Conservation (phyloP, 225 moss, liverwort and hornwort genomes). For the Polytrichum commune region DNA sequence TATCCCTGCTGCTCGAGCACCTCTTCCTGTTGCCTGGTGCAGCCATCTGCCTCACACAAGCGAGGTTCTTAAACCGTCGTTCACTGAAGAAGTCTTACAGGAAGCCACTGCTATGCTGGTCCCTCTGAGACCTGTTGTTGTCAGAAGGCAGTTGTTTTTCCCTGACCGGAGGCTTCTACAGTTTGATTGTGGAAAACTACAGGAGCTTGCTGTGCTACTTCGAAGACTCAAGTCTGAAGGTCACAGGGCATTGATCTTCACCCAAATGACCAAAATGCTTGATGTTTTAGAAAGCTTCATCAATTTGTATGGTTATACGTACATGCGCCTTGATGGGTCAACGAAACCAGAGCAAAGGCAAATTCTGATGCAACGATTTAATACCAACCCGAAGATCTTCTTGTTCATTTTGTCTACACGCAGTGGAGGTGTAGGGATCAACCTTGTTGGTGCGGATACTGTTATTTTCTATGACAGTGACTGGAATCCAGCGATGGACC, state of each 20-base stretch:
- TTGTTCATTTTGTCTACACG: constrained; percentile 92
- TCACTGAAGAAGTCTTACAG: constrained; percentile 31
- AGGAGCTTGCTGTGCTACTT: constrained; percentile 74
- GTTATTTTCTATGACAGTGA: constrained; percentile 99
- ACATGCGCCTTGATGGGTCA: constrained; percentile 97
- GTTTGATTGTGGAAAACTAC: constrained; percentile 96
- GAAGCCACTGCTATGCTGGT: constrained; percentile 61
- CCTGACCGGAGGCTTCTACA: constrained; percentile 92
- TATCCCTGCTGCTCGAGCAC: constrained; percentile 89
- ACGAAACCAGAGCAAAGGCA: constrained; percentile 96
- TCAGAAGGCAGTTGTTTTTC: constrained; percentile 90
- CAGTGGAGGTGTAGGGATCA: constrained; percentile 95
- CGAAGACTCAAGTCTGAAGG: constrained; percentile 86
- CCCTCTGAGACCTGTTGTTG: constrained; percentile 77
- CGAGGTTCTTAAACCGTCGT: constrained; percentile 10
- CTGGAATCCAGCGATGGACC: constrained; percentile 99
- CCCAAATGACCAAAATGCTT: constrained; percentile 99
- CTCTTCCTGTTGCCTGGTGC: constrained; percentile 77
- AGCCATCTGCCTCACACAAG: constrained; percentile 42
- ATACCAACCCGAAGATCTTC: constrained; percentile 94
- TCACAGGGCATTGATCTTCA: constrained; percentile 91
- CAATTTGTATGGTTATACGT: constrained; percentile 94
- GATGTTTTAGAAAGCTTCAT: constrained; percentile 94
- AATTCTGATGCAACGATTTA: constrained; percentile 97
- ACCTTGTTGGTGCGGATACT: constrained; percentile 92